phyloP scores from a whole-genome alignment of 441 rosid genomes.

The Gossypium schwendimanii region DNA sequence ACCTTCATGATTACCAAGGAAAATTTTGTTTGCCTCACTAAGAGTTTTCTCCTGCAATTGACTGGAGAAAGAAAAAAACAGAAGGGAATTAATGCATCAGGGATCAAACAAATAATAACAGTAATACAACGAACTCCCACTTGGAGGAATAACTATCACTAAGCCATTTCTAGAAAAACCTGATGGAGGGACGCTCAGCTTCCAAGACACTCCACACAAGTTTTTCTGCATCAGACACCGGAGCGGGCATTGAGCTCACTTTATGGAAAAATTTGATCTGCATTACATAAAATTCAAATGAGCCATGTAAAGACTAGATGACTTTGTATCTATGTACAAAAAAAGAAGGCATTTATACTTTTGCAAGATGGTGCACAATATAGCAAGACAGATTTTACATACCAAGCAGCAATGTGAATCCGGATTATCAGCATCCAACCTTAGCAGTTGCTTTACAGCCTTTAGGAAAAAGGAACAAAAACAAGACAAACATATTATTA shows the following conservation, averaged over 20 bases:
- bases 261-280: slow-evolving; percentile 87
- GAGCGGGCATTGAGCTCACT: slow-evolving; percentile 55
- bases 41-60: slow-evolving; percentile 74
- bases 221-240: slow-evolving; percentile 66
- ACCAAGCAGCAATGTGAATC: slow-evolving; percentile 95
- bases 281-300: slow-evolving; percentile 21
- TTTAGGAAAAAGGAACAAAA: slow-evolving; percentile 15
- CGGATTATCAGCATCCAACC: slow-evolving; percentile 82
- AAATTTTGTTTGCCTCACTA: slow-evolving; percentile 63
- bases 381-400: slow-evolving; percentile 19
- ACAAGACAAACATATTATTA: background rate
- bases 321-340: background rate
- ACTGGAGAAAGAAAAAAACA: slow-evolving; percentile 34
- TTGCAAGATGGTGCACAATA: slow-evolving; percentile 7
- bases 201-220: slow-evolving; percentile 83
- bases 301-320: background rate
- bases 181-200: slow-evolving; percentile 84
- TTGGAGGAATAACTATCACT: background rate
- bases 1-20: slow-evolving; percentile 82
- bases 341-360: background rate
- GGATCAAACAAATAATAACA: background rate
- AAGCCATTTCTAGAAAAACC: slow-evolving; percentile 34
- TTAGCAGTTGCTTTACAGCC: slow-evolving; percentile 88
- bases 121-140: background rate
- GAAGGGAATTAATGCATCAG: background rate